Conservation (phyloP, 1,139 yeast genomes). For the Debaryomyces nepalensis region DNA sequence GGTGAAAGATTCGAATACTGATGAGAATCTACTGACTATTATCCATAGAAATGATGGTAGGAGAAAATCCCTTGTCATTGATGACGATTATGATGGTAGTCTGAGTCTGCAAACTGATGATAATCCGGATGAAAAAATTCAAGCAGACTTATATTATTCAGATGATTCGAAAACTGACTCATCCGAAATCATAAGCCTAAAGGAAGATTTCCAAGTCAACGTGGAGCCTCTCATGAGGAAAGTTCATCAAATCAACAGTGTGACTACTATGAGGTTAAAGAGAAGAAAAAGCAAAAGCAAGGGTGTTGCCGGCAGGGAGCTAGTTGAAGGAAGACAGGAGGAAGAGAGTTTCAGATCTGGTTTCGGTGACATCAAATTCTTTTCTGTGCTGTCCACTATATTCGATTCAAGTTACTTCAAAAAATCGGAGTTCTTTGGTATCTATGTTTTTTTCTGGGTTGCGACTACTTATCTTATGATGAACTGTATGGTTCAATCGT, state of each 20-base stretch:
- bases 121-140: too few relatives aligned
- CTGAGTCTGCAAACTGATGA: too few relatives aligned
- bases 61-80: constrained; percentile 26
- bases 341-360: constrained; percentile 28
- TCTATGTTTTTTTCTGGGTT: constrained; percentile 72
- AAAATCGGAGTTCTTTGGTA: constrained; percentile 59
- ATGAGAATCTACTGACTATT: constrained; percentile 27
- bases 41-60: constrained; percentile 27
- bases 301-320: background rate
- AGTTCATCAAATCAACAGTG: constrained; percentile 6
- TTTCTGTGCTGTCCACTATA: constrained; percentile 47
- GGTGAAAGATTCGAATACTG: constrained; percentile 20
- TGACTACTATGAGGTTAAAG: constrained; percentile 5
- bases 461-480: constrained; percentile 58
- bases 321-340: background rate
- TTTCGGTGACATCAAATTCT: constrained; percentile 51
- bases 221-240: constrained; percentile 3
- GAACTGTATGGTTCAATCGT: constrained; percentile 51
- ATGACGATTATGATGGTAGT: constrained; percentile 29
- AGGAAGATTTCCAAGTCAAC: background rate
- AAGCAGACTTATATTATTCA: background rate
- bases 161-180: background rate
- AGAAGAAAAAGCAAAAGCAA: constrained; percentile 6
- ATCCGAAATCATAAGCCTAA: background rate
- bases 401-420: constrained; percentile 50